Conservation (phyloP, 2,329 filamentous ascomycete genomes). For the Xylaria sp. region DNA sequence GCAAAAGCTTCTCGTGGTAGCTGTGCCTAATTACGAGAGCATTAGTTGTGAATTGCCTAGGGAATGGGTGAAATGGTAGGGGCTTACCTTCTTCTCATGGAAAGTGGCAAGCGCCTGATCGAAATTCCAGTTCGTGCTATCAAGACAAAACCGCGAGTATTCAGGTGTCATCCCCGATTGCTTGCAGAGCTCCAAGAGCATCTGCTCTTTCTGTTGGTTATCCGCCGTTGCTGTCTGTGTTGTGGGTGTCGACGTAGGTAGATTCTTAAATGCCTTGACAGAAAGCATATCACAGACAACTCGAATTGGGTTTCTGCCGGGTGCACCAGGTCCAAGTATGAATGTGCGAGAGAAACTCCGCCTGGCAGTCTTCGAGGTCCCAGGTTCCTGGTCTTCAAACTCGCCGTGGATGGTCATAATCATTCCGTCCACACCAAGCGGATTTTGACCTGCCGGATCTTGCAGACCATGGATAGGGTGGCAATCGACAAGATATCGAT, state of each 20-base stretch:
- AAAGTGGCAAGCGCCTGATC: conserved; percentile 80
- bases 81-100: conserved; percentile 74
- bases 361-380: conserved; percentile 66
- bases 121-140: conserved; percentile 82
- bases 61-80: neutral
- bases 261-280: conserved; percentile 70
- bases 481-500: conserved; percentile 86
- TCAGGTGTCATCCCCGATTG: conserved; percentile 82
- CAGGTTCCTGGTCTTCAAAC: conserved; percentile 77
- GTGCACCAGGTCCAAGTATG: conserved; percentile 77
- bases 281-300: conserved; percentile 84
- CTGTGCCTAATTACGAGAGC: conserved; percentile 50
- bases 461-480: conserved; percentile 76
- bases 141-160: conserved; percentile 83
- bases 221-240: conserved; percentile 47
- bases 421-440: conserved; percentile 78
- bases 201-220: conserved; percentile 69
- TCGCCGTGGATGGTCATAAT: conserved; percentile 84
- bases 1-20: conserved; percentile 62
- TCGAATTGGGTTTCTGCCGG: conserved; percentile 71
- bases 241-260: conserved; percentile 52
- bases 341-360: conserved; percentile 87
- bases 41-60: conserved; percentile 33
- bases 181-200: conserved; percentile 78
- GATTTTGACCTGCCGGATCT: conserved; percentile 72